Conservation (phyloP, 768 basidiomycete genomes). For the Astraeus odoratus region DNA sequence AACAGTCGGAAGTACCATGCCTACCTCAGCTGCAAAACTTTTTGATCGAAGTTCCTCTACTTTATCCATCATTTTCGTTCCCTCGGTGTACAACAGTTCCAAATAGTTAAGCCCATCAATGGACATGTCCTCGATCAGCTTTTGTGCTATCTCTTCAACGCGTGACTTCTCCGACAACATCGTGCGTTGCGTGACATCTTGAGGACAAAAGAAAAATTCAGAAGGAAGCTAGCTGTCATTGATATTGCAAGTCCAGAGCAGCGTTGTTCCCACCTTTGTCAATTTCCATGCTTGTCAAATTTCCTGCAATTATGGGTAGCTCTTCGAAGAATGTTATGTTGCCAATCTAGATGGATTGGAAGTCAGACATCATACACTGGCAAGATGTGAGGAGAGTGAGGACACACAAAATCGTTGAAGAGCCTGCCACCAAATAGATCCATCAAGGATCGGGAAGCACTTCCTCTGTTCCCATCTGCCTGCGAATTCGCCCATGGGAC, state of each 20-base stretch:
- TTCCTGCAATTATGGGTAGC: not conserved
- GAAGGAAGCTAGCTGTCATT: not conserved
- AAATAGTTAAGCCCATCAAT: not conserved
- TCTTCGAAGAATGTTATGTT: not conserved
- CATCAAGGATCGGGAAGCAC: not conserved
- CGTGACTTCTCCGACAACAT: not conserved
- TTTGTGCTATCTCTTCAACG: not conserved
- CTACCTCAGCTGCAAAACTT: too few species aligned
- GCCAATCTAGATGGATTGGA: not conserved
- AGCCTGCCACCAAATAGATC: not conserved
- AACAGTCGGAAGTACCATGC: too few species aligned
- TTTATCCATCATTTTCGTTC: not conserved
- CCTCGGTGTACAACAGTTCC: not conserved
- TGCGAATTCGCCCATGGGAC: not conserved
- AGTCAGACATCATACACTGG: too few species aligned
- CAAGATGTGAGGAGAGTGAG: not conserved
- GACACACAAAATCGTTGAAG: not conserved
- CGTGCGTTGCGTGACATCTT: not conserved
- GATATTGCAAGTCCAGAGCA: not conserved
- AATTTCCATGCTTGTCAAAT: too few species aligned
- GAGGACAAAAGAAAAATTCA: not conserved
- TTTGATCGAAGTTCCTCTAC: too few species aligned
- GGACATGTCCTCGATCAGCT: not conserved
- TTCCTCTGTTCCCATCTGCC: not conserved
- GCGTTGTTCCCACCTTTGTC: not conserved